Evolutionary conservation across 345 rosid species (phyloP).

Genomic region (Gossypium rotundifolium): DNA sequence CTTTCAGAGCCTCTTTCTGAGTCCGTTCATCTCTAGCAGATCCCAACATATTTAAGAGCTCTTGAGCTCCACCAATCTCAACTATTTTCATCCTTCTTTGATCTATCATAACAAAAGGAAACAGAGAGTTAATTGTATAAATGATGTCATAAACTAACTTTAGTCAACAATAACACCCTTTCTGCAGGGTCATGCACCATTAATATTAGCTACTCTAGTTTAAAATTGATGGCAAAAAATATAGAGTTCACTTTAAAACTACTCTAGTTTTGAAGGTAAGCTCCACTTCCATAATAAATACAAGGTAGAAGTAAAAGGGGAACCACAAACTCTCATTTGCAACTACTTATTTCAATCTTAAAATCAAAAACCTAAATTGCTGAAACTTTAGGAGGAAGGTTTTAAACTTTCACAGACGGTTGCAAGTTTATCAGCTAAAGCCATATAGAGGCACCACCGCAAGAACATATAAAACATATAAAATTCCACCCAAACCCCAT

Average conservation of each 20-base stretch:
- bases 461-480: background rate
- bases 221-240: no score
- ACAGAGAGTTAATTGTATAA: background rate
- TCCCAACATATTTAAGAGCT: conserved; percentile 69
- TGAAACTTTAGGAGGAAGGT: background rate
- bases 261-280: background rate
- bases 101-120: conserved; percentile 34
- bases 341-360: background rate
- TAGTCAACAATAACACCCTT: background rate
- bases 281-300: background rate
- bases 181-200: conserved; percentile 6
- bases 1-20: conserved; percentile 70
- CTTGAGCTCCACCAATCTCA: conserved; percentile 80
- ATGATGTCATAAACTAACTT: background rate
- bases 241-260: background rate
- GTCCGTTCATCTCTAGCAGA: conserved; percentile 77
- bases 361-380: background rate
- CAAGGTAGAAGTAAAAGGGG: background rate
- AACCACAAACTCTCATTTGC: background rate
- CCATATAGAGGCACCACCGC: background rate
- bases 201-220: background rate
- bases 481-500: background rate
- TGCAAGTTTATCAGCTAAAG: background rate
- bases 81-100: conserved; percentile 88
- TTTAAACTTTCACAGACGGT: background rate